A percentile compares a stretch with the other conserved stretches of the same genome.
phyloP scores from a whole-genome alignment of 306 rosid genomes.

The Lagenaria siceraria region DNA sequence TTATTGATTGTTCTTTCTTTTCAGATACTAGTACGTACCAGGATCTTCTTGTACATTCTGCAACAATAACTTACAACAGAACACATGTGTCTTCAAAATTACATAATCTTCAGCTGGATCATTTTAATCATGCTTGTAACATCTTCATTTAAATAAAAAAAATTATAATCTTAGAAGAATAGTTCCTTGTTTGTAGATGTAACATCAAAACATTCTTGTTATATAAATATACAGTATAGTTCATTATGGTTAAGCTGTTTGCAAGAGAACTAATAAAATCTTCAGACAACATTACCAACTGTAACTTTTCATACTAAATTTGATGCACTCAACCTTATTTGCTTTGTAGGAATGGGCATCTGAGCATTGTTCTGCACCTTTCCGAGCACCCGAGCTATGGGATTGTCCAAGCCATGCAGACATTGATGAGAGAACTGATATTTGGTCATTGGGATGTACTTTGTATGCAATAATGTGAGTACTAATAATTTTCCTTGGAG shows the following conservation, averaged over 20 bases:
- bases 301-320: background rate
- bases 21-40: background rate
- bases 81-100: background rate
- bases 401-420: slow-evolving; percentile 93
- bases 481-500: background rate
- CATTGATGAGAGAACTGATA: slow-evolving; percentile 92
- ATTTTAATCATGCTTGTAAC: background rate
- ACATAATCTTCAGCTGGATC: background rate
- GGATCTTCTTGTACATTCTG: background rate
- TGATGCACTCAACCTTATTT: background rate
- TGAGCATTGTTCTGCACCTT: slow-evolving; percentile 96
- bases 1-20: slow-evolving; percentile 6
- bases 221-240: background rate
- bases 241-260: background rate
- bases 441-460: slow-evolving; percentile 99
- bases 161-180: background rate
- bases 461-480: slow-evolving; percentile 90
- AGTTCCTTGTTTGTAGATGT: background rate
- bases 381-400: slow-evolving; percentile 99
- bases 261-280: background rate
- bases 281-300: background rate
- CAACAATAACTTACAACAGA: background rate
- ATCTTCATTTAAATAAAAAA: background rate
- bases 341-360: slow-evolving; percentile 92
- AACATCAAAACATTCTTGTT: background rate